Base-by-base conservation (phyloP, 2,329 filamentous ascomycete genomes). In the Dactylellina parvicollis region DNA sequence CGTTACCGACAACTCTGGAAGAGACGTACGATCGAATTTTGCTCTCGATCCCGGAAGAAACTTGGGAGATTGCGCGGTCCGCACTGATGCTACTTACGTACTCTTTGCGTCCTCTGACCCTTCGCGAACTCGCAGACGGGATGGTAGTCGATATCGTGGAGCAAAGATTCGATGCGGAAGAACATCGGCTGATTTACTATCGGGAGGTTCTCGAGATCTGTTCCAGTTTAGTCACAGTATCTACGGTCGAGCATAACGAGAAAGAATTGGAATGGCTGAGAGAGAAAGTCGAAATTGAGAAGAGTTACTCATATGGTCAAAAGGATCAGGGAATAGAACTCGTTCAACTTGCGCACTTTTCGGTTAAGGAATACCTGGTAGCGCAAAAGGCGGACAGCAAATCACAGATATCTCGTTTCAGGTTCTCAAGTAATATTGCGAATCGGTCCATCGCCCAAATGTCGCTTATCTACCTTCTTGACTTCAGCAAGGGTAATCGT, bases 11-110 rank as follows among this genome's bases (percentile, higher is more conserved):
- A 73, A 77, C 18, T 76, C 75, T 32, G 74, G 76, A 26, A 70
- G 76, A 55, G 75, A 79, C 24, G 56, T 79, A 80, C 76, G 75
- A 75, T 14, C 67, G 61, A 4, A 78, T 78, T 22, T 69, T 79
- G 16, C 44, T 61, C 9, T 75, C 75, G 7, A 77, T 79, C n/a
- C 73, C 62, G 2, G 22, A 74, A 4, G 67, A 76, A 69, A 77
- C 78, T 56, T 67, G 73, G n/a, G 42, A 32, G 4, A 75, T 79
- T 14, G 77, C 75, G 9, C 76, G 76, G 20, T 76, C 79, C 42
- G 76, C 76, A 4, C 73, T 80, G 1, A 69, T 77, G 2, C 79
- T 78, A 75, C 75, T 79, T 2, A 77, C 76, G 59, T 79, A 77
- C 44, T 77, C 77, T 1, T 70, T 77, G 1, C 75, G 77, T 4